phyloP scores from a whole-genome alignment of 2,329 filamentous ascomycete genomes.

The Sclerotinia sclerotiorum region DNA sequence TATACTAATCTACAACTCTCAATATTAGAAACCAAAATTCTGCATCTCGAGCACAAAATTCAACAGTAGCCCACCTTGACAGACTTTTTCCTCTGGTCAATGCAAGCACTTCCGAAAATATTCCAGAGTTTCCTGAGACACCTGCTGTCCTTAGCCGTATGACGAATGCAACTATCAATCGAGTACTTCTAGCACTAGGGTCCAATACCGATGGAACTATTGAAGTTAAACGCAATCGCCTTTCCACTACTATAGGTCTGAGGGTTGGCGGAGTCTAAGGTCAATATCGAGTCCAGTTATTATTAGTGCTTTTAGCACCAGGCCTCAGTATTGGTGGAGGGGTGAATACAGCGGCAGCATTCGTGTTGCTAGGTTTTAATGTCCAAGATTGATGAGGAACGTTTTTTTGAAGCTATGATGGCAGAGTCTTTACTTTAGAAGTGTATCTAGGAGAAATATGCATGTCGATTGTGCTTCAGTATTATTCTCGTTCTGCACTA shows the following conservation, averaged over 20 bases:
- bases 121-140: not conserved
- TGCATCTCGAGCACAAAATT: not conserved
- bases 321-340: no score
- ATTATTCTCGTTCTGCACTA: no score
- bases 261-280: not conserved
- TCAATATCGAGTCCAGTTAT: no score
- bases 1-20: constrained; percentile 4
- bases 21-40: not conserved
- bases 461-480: no score
- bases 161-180: not conserved
- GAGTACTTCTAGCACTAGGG: not conserved
- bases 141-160: not conserved
- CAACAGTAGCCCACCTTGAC: not conserved
- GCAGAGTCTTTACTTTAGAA: no score
- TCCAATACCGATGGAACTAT: not conserved
- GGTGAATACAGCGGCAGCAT: not conserved
- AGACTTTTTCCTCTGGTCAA: not conserved
- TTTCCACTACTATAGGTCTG: not conserved
- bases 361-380: no score
- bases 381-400: no score
- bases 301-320: no score
- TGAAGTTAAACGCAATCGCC: not conserved
- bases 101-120: not conserved
- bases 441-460: no score
- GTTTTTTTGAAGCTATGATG: no score